Base-by-base conservation (phyloP, 2,329 filamentous ascomycete genomes). In the Apiospora aurea region DNA sequence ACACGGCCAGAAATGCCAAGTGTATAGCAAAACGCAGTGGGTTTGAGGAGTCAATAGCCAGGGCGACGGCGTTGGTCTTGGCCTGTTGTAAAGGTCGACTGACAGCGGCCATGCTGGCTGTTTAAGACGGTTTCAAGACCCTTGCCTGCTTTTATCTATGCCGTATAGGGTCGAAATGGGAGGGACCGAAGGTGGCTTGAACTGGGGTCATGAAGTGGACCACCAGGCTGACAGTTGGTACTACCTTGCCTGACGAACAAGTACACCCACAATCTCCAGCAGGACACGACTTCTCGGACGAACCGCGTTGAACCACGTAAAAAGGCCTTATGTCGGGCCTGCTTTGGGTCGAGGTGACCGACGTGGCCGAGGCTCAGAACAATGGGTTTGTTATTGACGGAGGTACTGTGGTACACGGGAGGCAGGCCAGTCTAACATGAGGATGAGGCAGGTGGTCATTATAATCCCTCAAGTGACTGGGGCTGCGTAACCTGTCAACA, bases 91-190 rank as follows among this genome's bases (percentile, higher is more conserved):
- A 71, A 73, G 78, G 77, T 73, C 78, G 76, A 41, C 80, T 79
- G 76, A 83, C 75, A 77, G 78, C 79, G 75, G 83, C 82, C 83
- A 84, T 85, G 73, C 73, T 80, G 83, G 79, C 80, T 81, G 74
- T 76, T 79, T 79, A 76, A 69, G 70, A 66, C 43, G 2, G 41
- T 68, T 46, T 44, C 44, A 68, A 47, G n/a, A 68, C 2, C 44
- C 44, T 44, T 26, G 41, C 13, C 66, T 47, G 29, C 14, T 21
- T 68, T 68, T 68, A 10, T 18, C n/a, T 68, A 43, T 47, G 66
- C 44, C 66, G 66, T 68, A 68, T 46, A 68, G 46, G 41, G 66
- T 68, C 13, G 43, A 46, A 46, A 47, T 68, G 43, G 41, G 66
- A 68, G 66, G 44, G 41, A 68, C 66, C 41, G 14, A 67, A 34